Percentiles rank a stretch among this genome's conserved stretches.
These are phyloP conservation scores for Serendipita indica DNA, from an alignment of 768 basidiomycete genomes.

Conservation along the genomic window DNA sequence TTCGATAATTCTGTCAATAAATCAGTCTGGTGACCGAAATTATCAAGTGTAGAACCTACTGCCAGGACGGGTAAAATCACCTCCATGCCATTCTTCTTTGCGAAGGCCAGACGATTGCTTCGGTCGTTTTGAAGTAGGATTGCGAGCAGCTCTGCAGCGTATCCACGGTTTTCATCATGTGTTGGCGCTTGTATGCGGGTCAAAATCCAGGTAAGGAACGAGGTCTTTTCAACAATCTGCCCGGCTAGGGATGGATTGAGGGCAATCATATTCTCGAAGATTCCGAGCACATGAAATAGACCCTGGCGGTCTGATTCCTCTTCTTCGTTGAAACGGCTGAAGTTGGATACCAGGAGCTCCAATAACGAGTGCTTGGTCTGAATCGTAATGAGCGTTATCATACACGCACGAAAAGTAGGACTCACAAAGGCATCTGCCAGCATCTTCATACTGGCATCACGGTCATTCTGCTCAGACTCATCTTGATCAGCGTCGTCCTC, in stretches of 20 bases:
- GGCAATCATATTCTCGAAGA: slow-evolving; percentile 85
- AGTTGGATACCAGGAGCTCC: slow-evolving; percentile 81
- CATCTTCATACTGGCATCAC: slow-evolving; percentile 54
- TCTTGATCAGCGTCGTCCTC: slow-evolving; percentile 40
- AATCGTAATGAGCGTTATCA: slow-evolving; percentile 10
- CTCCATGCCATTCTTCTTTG: slow-evolving; percentile 67
- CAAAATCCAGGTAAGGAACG: slow-evolving; percentile 64
- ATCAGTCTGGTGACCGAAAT: slow-evolving; percentile 12
- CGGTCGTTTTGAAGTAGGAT: slow-evolving; percentile 70
- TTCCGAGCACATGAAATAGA: slow-evolving; percentile 86
- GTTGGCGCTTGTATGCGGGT: slow-evolving; percentile 53
- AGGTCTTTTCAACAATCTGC: slow-evolving; percentile 58
- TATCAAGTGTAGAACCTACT: slow-evolving; percentile 32
- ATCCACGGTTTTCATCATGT: slow-evolving; percentile 83
- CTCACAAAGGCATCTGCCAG: slow-evolving; percentile 65
- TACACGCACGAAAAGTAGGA: slow-evolving; percentile 15
- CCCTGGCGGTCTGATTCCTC: slow-evolving; percentile 89
- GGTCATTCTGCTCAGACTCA: slow-evolving; percentile 39
- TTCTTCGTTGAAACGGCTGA: slow-evolving; percentile 71
- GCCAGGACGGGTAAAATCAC: slow-evolving; percentile 58
- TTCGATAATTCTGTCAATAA: slow-evolving; percentile 62
- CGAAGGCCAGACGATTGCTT: slow-evolving; percentile 52
- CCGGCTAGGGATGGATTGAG: slow-evolving; percentile 66
- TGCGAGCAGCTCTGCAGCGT: slow-evolving; percentile 85
- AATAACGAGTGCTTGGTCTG: slow-evolving; percentile 73